Evolutionary conservation across 73 alveolate genomes (phyloP).

Genomic region (Effrenium voratum): DNA sequence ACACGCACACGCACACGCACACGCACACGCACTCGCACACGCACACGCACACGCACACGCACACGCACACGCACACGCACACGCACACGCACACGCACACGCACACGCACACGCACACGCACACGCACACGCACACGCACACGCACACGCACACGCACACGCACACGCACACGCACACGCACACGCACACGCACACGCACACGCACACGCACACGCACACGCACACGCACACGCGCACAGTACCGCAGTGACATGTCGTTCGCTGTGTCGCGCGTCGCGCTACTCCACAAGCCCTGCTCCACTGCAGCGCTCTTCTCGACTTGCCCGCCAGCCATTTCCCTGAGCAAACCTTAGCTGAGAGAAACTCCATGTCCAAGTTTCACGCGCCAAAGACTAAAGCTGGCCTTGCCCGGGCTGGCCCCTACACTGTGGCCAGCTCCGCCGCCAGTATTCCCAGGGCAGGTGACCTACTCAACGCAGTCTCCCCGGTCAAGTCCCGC

Average conservation of each 20-base stretch:
- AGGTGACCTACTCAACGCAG: no score
- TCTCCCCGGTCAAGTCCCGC: no score
- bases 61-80: not conserved
- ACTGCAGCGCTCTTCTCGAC: no score
- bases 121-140: not conserved
- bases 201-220: not conserved
- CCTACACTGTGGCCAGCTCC: no score
- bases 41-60: not conserved
- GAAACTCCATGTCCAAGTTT: no score
- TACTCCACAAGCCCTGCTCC: no score
- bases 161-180: not conserved
- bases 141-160: not conserved
- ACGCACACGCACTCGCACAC: not conserved
- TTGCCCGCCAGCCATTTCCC: no score
- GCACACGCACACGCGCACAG: not conserved
- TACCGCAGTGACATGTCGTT: not conserved
- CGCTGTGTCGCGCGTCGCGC: no score
- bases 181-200: not conserved
- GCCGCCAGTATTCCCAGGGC: no score
- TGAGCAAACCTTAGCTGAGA: no score
- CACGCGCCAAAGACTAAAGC: no score
- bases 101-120: not conserved
- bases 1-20: not conserved
- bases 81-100: not conserved
- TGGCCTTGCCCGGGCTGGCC: no score